Conservation (phyloP, 2,329 filamentous ascomycete genomes). For the Hortaea werneckii region DNA sequence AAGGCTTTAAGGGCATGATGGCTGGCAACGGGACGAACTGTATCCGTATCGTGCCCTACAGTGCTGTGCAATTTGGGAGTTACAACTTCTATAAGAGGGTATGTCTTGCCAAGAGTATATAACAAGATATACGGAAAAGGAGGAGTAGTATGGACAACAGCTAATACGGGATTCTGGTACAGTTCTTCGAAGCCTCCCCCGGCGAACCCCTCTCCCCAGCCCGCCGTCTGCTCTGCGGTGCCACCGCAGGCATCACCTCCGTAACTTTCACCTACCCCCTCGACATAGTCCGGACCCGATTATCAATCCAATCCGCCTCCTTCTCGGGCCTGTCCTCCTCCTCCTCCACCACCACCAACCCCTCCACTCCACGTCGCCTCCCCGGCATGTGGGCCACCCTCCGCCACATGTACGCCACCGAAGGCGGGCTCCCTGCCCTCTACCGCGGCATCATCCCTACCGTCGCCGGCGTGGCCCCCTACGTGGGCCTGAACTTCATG, state of each 20-base stretch:
- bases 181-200: constrained; percentile 68
- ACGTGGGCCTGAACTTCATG: constrained; percentile 98
- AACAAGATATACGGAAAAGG: neutral
- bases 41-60: constrained; percentile 95
- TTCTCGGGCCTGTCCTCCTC: constrained; percentile 60
- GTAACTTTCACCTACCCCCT: constrained; percentile 92
- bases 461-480: constrained; percentile 88
- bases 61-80: constrained; percentile 93
- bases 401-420: constrained; percentile 74
- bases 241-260: constrained; percentile 85
- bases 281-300: constrained; percentile 88
- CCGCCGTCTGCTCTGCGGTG: constrained; percentile 77
- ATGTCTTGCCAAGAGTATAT: constrained; percentile 26
- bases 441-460: constrained; percentile 93
- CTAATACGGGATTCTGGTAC: neutral
- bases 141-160: neutral
- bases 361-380: constrained; percentile 47
- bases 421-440: constrained; percentile 76
- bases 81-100: constrained; percentile 97
- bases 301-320: constrained; percentile 96
- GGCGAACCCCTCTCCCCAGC: constrained; percentile 64
- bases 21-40: constrained; percentile 96
- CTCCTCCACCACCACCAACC: constrained; percentile 39
- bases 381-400: constrained; percentile 91
- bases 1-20: constrained; percentile 97